Percentiles rank a stretch among this genome's conserved stretches.
Conservation (phyloP, 805 yeast genomes). For the Nakazawaea ishiwadae region DNA sequence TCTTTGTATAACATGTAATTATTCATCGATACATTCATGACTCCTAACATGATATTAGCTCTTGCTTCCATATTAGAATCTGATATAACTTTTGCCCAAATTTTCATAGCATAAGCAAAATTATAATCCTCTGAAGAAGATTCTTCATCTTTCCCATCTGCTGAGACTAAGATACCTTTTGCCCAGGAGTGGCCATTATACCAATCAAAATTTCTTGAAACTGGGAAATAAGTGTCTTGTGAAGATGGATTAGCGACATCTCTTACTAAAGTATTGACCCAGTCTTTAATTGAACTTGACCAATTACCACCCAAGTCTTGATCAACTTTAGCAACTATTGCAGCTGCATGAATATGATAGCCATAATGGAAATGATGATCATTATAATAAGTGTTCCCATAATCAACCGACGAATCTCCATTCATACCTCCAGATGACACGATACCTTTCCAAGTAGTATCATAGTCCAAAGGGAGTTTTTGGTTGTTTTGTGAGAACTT, state of each 20-base stretch:
- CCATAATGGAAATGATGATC: constrained; percentile 91
- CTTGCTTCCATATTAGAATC: constrained; percentile 49
- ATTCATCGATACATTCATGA: constrained; percentile 51
- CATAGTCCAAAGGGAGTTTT: constrained; percentile 70
- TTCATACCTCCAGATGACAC: constrained; percentile 59
- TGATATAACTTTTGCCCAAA: constrained; percentile 60
- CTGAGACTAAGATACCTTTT: constrained; percentile 55
- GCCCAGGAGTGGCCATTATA: constrained; percentile 76
- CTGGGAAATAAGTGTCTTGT: constrained; percentile 55
- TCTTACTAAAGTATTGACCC: constrained; percentile 58
- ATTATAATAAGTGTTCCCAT: constrained; percentile 73
- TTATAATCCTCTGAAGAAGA: constrained; percentile 69
- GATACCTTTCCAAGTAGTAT: constrained; percentile 72
- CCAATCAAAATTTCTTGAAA: constrained; percentile 65
- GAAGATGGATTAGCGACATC: constrained; percentile 63
- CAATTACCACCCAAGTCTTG: constrained; percentile 45
- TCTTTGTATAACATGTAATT: constrained; percentile 46
- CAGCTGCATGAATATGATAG: constrained; percentile 79
- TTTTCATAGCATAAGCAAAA: constrained; percentile 61
- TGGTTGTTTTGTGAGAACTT: constrained; percentile 70
- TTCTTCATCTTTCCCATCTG: constrained; percentile 71
- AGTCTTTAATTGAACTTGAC: constrained; percentile 41
- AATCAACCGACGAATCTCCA: constrained; percentile 40
- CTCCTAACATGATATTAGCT: constrained; percentile 54
- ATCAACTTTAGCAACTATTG: constrained; percentile 69